Percentiles rank a stretch among this genome's conserved stretches.
These are phyloP conservation scores for Plasmodium coatneyi DNA, from an alignment of 169 alveolate genomes.

Conservation along the genomic window DNA sequence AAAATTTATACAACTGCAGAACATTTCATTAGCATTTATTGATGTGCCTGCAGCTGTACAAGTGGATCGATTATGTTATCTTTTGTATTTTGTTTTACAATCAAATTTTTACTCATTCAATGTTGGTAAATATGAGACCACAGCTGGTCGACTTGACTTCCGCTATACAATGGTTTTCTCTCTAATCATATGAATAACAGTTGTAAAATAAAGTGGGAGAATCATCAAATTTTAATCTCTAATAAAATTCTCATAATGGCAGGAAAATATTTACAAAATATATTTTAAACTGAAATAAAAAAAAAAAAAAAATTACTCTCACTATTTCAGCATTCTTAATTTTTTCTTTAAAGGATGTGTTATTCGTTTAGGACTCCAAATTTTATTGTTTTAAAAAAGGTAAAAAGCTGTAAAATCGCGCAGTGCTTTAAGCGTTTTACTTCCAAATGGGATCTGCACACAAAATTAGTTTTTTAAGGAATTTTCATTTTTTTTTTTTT, in stretches of 20 bases:
- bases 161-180: background rate
- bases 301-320: background rate
- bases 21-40: background rate
- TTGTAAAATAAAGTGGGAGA: background rate
- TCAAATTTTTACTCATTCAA: background rate
- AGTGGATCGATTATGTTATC: background rate
- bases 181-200: background rate
- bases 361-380: background rate
- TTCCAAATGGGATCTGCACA: background rate
- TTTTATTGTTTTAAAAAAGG: background rate
- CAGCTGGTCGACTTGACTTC: background rate
- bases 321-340: background rate
- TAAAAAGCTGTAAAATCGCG: background rate
- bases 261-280: background rate
- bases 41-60: background rate
- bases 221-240: background rate
- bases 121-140: background rate
- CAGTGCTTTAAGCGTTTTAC: background rate
- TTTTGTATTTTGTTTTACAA: background rate
- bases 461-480: background rate
- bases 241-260: background rate
- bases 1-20: background rate
- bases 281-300: background rate
- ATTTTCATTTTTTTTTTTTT: background rate
- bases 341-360: background rate